phyloP scores from a whole-genome alignment of 2,329 filamentous ascomycete species.

The Trichoderma cornu-damae region DNA sequence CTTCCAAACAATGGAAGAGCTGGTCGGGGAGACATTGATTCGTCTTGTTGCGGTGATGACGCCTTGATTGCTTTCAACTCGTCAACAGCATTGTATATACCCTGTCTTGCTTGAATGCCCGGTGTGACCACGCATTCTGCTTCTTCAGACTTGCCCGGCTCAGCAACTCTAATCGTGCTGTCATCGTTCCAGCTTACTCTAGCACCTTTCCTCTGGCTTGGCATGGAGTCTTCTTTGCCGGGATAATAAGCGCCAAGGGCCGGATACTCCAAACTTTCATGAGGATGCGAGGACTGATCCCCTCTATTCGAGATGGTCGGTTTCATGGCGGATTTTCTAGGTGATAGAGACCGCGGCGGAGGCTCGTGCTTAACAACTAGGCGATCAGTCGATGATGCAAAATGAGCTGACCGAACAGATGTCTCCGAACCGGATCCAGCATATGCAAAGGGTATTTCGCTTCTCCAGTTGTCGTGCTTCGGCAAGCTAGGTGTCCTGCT shows the following conservation, averaged over 20 bases:
- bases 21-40: constrained; percentile 68
- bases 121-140: constrained; percentile 37
- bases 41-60: constrained; percentile 51
- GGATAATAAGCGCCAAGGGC: constrained; percentile 26
- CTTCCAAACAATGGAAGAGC: constrained; percentile 71
- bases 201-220: constrained; percentile 56
- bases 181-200: constrained; percentile 77
- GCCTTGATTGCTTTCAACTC: constrained; percentile 45
- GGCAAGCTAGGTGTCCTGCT: not conserved
- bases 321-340: constrained; percentile 73
- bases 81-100: constrained; percentile 49
- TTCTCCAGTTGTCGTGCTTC: not conserved
- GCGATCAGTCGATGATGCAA: constrained; percentile 53
- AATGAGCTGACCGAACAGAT: constrained; percentile 63
- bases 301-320: constrained; percentile 50
- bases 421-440: constrained; percentile 49
- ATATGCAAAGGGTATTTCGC: not conserved
- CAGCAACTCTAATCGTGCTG: constrained; percentile 49
- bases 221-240: constrained; percentile 34
- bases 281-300: constrained; percentile 42
- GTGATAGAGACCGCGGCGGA: constrained; percentile 65
- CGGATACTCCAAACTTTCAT: constrained; percentile 44
- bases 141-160: constrained; percentile 33
- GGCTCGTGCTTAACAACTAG: constrained; percentile 61
- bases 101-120: constrained; percentile 37